A percentile compares a stretch with the other conserved stretches of the same genome.
phyloP scores from a whole-genome alignment of 2,329 filamentous ascomycete species.

The Pyrenophora seminiperda region DNA sequence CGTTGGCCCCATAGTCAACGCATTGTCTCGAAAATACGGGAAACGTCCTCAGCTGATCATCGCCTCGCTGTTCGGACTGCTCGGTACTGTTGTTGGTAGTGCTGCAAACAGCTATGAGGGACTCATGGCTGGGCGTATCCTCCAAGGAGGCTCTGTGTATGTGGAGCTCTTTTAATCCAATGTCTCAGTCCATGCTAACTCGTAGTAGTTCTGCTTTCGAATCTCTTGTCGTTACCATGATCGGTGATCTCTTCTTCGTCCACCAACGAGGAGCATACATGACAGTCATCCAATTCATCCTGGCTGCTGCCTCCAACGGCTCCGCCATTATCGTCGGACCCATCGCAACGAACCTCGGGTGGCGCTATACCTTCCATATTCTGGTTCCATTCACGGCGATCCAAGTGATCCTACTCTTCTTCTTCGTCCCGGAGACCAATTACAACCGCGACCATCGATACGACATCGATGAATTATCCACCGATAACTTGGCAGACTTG shows the following conservation, averaged over 20 bases:
- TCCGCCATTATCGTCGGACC: constrained; percentile 45
- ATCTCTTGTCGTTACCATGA: constrained; percentile 42
- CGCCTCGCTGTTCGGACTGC: constrained; percentile 36
- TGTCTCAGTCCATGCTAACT: constrained; percentile 7
- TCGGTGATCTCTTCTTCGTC: constrained; percentile 47
- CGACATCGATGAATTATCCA: constrained; percentile 39
- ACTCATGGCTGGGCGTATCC: constrained; percentile 39
- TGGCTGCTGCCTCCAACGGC: constrained; percentile 45
- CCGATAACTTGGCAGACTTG: constrained; percentile 36
- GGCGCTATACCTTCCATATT: constrained; percentile 54
- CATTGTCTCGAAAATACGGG: constrained; percentile 41
- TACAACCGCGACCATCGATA: constrained; percentile 51
- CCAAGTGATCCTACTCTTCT: constrained; percentile 51
- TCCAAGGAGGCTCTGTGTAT: constrained; percentile 38
- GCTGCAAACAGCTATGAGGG: constrained; percentile 37
- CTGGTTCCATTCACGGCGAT: constrained; percentile 55
- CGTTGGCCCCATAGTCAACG: constrained; percentile 43
- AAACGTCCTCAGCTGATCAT: constrained; percentile 41
- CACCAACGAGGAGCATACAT: constrained; percentile 45
- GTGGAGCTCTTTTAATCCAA: constrained; percentile 12
- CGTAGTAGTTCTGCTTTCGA: constrained; percentile 41
- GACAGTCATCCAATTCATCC: constrained; percentile 45
- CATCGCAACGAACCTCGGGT: constrained; percentile 44
- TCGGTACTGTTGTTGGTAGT: constrained; percentile 38
- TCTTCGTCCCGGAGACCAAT: constrained; percentile 59